Base-by-base conservation (phyloP, 345 rosid genomes). In the Sisymbrium irio region DNA sequence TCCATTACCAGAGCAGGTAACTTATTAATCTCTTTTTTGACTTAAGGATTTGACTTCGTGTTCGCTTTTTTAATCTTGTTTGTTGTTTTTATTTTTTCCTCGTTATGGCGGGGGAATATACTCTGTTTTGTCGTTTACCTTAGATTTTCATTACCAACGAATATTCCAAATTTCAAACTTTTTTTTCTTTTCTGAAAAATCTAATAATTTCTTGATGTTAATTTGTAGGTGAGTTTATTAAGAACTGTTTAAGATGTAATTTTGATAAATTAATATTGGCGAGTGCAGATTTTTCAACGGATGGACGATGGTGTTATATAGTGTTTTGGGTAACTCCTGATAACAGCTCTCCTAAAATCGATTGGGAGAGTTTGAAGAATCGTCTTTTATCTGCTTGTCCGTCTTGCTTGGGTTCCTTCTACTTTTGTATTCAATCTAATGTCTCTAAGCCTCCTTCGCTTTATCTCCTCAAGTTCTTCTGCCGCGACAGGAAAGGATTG, bases 261-360 rank as follows among this genome's bases (percentile, higher is more conserved):
- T 8, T 25, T 35, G 51, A 58, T 50, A 12, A 12, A 37, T 44
- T 36, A 54, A 41, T 20, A 59, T 19, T 3, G 28, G n/a, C 2
- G 19, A 18, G 28, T 73, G 64, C 69, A 90, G 96, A 90, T 81
- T 82, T 88, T 62, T 88, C 96, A 5, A 90, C 93, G 2, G 96
- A 90, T 80, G 96, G 93, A 54, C 69, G 82, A 77, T 88, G 93
- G 93, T 90, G 96, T 79, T 90, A 83, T 69, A 67, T 90, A 20
- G 88, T 90, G 45, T 82, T 88, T 49, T 88, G 88, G 89, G 92
- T 90, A 32, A 80, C 75, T 59, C 86, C 86, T 0, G 69, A 77
- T 70, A 33, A 71, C 1, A 67, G 66, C 42, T 81, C 87, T 13
- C 22, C 18, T 19, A 47, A 66, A 27, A 36, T 78, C 37, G 88